Base-by-base conservation (phyloP, 2,329 filamentous ascomycete genomes). In the Arthroderma sp. region DNA sequence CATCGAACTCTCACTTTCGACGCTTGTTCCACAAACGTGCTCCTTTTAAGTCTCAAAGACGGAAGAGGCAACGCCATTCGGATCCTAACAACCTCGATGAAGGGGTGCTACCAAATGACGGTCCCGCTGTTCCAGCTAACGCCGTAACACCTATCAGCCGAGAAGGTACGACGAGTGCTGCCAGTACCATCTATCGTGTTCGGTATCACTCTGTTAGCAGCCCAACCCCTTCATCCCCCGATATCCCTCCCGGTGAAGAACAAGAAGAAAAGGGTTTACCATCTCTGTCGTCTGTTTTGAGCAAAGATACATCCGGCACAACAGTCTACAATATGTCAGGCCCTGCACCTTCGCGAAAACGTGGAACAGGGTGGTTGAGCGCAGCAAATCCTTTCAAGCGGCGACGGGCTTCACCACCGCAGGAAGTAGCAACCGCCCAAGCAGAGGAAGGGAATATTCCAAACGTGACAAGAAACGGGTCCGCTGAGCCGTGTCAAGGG, bases 111-210 rank as follows among this genome's bases (percentile, higher is more conserved):
- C 15, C 29, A 44, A 47, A 31, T 27, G 43, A 41, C 6, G 57
- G 58, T 38, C 58, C 65, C 30, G 63, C 66, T 15, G 65, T 66
- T 27, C 68, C 69, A 15, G 70, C 73, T 7, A 61, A 64, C 39
- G 63, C 70, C 15, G 63, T 70, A 5, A 77, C 75, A 7, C 76
- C 77, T 1, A 63, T 79, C 33, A 80, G 74, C 54, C 66, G 77
- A 50, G 70, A 72, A 15, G 76, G 81, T 52, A 78, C 75, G 1
- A 73, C 71, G 4, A 80, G 76, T 57, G 75, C 75, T 6, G 72
- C 72, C 28, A 80, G 77, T 49, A 81, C 78, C 1, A 72, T 80
- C 4, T 81, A 81, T 54, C 72, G 75, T 42, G 72, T 81, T 29
- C 72, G 73, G 29, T 78, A 80, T 53, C 74, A 80, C 53, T 69